Base-by-base conservation (phyloP, 139 green algal species). In the Chlamydomonas applanata region DNA sequence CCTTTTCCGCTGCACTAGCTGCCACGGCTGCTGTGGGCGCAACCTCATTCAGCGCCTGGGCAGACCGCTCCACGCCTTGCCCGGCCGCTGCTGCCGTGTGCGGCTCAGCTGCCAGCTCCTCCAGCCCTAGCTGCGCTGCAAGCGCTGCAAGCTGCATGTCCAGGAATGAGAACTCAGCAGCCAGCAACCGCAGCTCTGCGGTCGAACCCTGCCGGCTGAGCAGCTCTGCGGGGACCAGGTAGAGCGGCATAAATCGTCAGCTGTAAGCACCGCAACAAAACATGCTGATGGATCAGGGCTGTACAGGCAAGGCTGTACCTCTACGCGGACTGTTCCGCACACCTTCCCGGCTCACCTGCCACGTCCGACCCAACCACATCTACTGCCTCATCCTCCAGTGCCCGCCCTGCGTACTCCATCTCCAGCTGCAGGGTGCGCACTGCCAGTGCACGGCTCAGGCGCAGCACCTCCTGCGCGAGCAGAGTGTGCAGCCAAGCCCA, bases 391-490 rank as follows among this genome's bases (percentile, higher is more conserved):
- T 94, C 88, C 83, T 99, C 95, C 54, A 99, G 72, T 17, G 68
- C 78, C 2, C 67, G 63, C 46, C 91, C 95, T 20, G 98, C 87
- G 27, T 90, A 91, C 79, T 96, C 93, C 93, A 98, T 93, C 82
- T 98, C 90, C 40, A 98, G 82, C 81, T 97, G 88, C 68, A 98
- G 82, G 22, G 89, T 97, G 54, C 87, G 80, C 25, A 97, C 85
- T 45, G 84, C 89, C 53, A 93, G 74, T 53, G 77, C 52, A 4
- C 79, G 66, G 54, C 74, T 88, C 27, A 93, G 52, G 9, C 61
- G 33, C 29, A 87, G 64, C 29, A 97, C 91, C 27, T 92, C 85
- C 60, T 85, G 84, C 0, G 91, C 83, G 13, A 85, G 72, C 7
- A 73, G 79, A 24, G 60, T 49, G 40, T n/a, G n/a, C n/a, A n/a